Evolutionary conservation across 805 yeast species (phyloP).

Genomic region (Starmerella vitae): DNA sequence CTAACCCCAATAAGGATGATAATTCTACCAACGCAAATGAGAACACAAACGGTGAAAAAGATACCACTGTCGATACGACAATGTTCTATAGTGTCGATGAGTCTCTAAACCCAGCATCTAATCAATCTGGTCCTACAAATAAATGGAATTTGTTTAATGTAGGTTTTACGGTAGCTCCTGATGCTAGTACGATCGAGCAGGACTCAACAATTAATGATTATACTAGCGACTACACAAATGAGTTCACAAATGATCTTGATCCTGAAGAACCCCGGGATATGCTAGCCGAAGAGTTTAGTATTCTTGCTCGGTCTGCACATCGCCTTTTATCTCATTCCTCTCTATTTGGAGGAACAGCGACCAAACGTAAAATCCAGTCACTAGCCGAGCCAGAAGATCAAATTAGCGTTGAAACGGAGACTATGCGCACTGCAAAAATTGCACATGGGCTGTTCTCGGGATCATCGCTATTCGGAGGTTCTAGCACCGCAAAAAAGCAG

Average conservation of each 20-base stretch:
- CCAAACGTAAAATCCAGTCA: background rate
- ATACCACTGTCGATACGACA: background rate
- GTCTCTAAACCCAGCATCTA: background rate
- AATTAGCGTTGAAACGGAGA: background rate
- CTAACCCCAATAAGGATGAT: background rate
- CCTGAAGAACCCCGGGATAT: background rate
- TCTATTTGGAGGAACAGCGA: constrained; percentile 15
- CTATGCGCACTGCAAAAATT: background rate
- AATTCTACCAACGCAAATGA: background rate
- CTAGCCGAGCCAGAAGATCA: background rate
- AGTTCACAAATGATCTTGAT: background rate
- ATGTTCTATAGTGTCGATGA: background rate
- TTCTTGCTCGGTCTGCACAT: constrained; percentile 11
- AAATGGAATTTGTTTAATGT: constrained; percentile 18
- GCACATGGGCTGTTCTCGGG: constrained; percentile 9
- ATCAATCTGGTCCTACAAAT: background rate
- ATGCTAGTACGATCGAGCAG: background rate
- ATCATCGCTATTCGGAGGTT: constrained; percentile 14
- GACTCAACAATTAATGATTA: background rate
- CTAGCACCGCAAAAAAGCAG: background rate
- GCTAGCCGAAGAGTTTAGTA: constrained; percentile 10
- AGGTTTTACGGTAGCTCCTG: constrained; percentile 16
- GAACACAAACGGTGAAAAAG: background rate
- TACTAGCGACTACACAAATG: background rate
- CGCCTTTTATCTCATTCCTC: constrained; percentile 10